phyloP scores from a whole-genome alignment of 768 basidiomycete genomes.

The Lenzites betulinus region DNA sequence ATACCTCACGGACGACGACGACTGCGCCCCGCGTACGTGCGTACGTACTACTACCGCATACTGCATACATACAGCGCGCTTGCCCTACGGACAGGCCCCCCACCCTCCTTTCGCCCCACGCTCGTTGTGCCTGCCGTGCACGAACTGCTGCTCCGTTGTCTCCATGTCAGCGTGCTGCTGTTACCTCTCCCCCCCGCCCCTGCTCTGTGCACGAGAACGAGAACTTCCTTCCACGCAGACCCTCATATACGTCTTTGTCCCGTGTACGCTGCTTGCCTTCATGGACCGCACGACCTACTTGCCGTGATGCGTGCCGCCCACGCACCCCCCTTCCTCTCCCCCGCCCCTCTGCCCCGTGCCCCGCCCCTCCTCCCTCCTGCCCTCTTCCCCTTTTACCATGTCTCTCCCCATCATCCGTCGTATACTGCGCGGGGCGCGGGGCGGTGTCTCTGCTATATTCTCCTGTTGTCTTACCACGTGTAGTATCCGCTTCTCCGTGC shows the following conservation, averaged over 20 bases:
- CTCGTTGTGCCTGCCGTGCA: constrained; percentile 21
- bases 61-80: neutral
- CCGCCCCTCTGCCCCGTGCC: neutral
- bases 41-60: no score
- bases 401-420: neutral
- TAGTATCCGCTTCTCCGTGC: neutral
- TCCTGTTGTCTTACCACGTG: constrained; percentile 10
- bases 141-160: constrained; percentile 6
- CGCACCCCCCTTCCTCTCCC: neutral
- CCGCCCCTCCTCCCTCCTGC: no score
- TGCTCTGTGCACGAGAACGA: no score
- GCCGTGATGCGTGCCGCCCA: no score
- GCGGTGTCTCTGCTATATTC: neutral
- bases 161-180: no score
- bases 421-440: neutral
- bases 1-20: constrained; percentile 19
- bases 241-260: neutral
- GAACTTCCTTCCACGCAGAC: neutral
- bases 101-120: neutral
- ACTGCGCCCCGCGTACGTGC: constrained; percentile 11
- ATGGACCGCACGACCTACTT: constrained; percentile 6
- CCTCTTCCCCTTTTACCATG: neutral
- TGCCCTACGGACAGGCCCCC: neutral
- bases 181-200: no score
- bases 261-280: constrained; percentile 5